phyloP scores from a whole-genome alignment of 495 filamentous ascomycete species.

The Chaetomium cochliodes region DNA sequence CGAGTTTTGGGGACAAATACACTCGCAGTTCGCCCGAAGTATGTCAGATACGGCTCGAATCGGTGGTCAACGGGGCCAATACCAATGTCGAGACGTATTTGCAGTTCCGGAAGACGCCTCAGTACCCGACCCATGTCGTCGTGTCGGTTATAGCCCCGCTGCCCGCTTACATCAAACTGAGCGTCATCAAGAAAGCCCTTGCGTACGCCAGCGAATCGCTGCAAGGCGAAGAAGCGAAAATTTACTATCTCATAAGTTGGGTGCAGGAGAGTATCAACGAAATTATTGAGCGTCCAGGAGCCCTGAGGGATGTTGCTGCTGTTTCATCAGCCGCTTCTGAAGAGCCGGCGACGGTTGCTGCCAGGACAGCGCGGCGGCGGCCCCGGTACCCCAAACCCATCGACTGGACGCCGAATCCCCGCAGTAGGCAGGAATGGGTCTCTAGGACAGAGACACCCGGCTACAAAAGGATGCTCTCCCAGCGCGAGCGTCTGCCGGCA shows the following conservation, averaged over 20 bases:
- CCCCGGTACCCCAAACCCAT: slow-evolving; percentile 55
- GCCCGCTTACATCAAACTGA: slow-evolving; percentile 91
- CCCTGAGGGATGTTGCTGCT: slow-evolving; percentile 74
- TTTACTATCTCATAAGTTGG: slow-evolving; percentile 89
- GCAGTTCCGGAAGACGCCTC: slow-evolving; percentile 52
- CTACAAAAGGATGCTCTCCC: slow-evolving; percentile 67
- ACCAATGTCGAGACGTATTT: slow-evolving; percentile 44
- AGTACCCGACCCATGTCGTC: slow-evolving; percentile 78
- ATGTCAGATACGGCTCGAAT: slow-evolving; percentile 60
- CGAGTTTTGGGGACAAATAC: slow-evolving; percentile 74
- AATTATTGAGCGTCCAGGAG: slow-evolving; percentile 80
- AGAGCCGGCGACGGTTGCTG: slow-evolving; percentile 33
- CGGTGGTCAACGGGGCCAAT: slow-evolving; percentile 45
- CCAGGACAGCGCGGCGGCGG: slow-evolving; percentile 36
- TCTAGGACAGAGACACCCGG: slow-evolving; percentile 49
- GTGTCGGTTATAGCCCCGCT: slow-evolving; percentile 65
- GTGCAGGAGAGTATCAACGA: slow-evolving; percentile 70
- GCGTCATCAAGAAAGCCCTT: slow-evolving; percentile 76
- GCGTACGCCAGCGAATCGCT: slow-evolving; percentile 64
- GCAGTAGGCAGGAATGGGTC: slow-evolving; percentile 48
- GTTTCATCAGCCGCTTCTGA: slow-evolving; percentile 60
- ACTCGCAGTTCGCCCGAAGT: slow-evolving; percentile 54
- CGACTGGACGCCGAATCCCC: slow-evolving; percentile 41
- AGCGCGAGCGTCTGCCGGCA: slow-evolving; percentile 74
- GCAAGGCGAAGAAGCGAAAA: slow-evolving; percentile 75